These are phyloP conservation scores for Celoporthe dispersa DNA, from an alignment of 2,329 filamentous ascomycete genomes.

Conservation along the genomic window DNA sequence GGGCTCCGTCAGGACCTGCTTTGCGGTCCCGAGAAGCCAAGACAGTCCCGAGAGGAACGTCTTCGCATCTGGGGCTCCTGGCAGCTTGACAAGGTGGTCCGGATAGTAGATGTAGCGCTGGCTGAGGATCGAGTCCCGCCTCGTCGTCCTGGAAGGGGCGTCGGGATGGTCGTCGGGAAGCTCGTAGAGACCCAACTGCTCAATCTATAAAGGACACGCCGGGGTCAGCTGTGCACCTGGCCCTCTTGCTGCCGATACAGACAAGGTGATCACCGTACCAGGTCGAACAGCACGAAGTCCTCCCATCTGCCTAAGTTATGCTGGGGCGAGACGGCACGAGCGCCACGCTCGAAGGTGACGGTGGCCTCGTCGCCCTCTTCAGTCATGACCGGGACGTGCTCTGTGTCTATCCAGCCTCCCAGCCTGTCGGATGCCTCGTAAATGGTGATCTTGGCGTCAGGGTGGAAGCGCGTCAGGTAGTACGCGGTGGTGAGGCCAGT, in stretches of 20 bases:
- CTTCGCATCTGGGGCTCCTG: constrained; percentile 40
- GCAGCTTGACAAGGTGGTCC: constrained; percentile 72
- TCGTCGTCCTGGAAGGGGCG: constrained; percentile 15
- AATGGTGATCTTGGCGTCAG: constrained; percentile 71
- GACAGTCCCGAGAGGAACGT: background rate
- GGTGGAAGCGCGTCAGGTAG: constrained; percentile 72
- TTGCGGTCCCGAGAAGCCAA: background rate
- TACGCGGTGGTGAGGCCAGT: constrained; percentile 81
- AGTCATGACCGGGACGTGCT: constrained; percentile 57
- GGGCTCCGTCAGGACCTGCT: constrained; percentile 54
- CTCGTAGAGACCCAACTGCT: constrained; percentile 22
- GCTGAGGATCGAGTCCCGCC: constrained; percentile 47
- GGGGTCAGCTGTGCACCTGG: constrained; percentile 15
- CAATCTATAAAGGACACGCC: constrained; percentile 24
- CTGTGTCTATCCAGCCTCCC: constrained; percentile 84
- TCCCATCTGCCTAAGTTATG: constrained; percentile 51
- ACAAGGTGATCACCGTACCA: constrained; percentile 58
- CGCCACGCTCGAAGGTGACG: constrained; percentile 82
- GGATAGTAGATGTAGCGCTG: constrained; percentile 84
- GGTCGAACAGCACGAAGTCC: constrained; percentile 68
- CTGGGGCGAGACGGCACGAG: constrained; percentile 71
- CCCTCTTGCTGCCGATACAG: constrained; percentile 26
- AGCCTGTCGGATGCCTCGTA: constrained; percentile 74
- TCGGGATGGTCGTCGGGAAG: constrained; percentile 1
- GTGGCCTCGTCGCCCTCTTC: constrained; percentile 57